Conservation (phyloP, 225 moss, liverwort and hornwort genomes). For the Marchantia paleacea region DNA sequence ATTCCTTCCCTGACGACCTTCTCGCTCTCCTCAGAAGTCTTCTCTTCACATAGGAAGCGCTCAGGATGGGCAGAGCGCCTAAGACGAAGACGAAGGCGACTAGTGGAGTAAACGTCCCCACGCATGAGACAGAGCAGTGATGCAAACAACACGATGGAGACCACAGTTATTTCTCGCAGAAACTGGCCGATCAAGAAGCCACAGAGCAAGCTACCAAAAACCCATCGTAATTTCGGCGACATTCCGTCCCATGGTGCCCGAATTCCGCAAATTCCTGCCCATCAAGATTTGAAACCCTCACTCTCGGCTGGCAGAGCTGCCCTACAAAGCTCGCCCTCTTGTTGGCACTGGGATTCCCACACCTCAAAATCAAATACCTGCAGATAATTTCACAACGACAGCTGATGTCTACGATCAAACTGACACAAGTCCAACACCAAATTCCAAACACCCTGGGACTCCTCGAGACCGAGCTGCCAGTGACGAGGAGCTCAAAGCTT, state of each 20-base stretch:
- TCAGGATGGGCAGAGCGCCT: not conserved
- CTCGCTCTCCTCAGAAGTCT: not conserved
- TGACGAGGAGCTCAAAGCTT: too few species aligned
- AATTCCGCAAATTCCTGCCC: not conserved
- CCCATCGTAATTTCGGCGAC: constrained; percentile 8
- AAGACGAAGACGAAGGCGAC: not conserved
- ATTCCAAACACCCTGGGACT: too few species aligned
- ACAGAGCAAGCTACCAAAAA: not conserved
- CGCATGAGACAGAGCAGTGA: not conserved
- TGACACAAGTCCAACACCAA: too few species aligned
- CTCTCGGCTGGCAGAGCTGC: too few species aligned
- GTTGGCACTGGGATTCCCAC: too few species aligned
- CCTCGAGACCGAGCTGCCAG: too few species aligned
- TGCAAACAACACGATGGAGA: not conserved
- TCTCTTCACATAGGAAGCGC: not conserved
- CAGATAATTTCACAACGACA: too few species aligned
- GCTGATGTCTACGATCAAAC: too few species aligned
- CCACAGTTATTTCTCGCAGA: not conserved
- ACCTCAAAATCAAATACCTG: too few species aligned
- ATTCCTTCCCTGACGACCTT: not conserved
- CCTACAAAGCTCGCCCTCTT: too few species aligned
- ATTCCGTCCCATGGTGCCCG: not conserved
- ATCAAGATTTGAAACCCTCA: not conserved
- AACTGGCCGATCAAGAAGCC: constrained; percentile 15
- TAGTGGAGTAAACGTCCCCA: not conserved